phyloP scores from a whole-genome alignment of 176 grass and related monocot species.

The Miscanthus lutarioriparius region DNA sequence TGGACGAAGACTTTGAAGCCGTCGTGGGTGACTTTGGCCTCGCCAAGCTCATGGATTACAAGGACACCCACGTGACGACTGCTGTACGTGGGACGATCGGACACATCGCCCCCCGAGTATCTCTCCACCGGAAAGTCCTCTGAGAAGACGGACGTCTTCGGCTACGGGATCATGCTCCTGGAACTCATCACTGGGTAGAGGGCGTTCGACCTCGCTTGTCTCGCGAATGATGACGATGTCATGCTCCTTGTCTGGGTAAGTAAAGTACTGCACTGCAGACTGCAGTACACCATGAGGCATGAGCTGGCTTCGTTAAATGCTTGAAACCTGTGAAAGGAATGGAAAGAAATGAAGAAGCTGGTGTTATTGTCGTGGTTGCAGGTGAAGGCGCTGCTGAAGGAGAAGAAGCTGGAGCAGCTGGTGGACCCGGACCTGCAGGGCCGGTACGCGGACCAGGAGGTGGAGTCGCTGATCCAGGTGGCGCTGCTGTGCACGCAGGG shows the following conservation, averaged over 20 bases:
- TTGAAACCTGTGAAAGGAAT: background rate
- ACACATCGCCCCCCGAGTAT: conserved; percentile 73
- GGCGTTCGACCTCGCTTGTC: conserved; percentile 67
- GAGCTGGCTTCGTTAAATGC: background rate
- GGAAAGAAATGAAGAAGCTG: background rate
- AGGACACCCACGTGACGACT: conserved; percentile 82
- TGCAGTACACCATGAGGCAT: background rate
- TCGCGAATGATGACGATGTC: conserved; percentile 72
- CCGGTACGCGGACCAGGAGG: conserved; percentile 48
- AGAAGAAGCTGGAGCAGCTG: conserved; percentile 66
- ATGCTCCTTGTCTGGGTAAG: conserved; percentile 89
- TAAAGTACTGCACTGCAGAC: background rate
- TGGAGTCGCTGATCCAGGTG: conserved; percentile 72
- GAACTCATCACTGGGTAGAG: conserved; percentile 83
- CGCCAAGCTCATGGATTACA: conserved; percentile 79
- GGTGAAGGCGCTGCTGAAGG: conserved; percentile 76
- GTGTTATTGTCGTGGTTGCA: background rate
- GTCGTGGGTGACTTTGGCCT: conserved; percentile 81
- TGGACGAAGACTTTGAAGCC: conserved; percentile 71
- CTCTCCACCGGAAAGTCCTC: conserved; percentile 68
- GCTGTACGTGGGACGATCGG: conserved; percentile 68
- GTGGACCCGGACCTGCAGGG: conserved; percentile 65
- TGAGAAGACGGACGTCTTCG: conserved; percentile 80
- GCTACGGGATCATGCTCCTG: conserved; percentile 79
- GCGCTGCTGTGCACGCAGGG: conserved; percentile 76